Evolutionary conservation across 202 grass and related monocot species (phyloP), one percentile per base, ranked within the genome.

Genomic region (Digitaria exilis): DNA sequence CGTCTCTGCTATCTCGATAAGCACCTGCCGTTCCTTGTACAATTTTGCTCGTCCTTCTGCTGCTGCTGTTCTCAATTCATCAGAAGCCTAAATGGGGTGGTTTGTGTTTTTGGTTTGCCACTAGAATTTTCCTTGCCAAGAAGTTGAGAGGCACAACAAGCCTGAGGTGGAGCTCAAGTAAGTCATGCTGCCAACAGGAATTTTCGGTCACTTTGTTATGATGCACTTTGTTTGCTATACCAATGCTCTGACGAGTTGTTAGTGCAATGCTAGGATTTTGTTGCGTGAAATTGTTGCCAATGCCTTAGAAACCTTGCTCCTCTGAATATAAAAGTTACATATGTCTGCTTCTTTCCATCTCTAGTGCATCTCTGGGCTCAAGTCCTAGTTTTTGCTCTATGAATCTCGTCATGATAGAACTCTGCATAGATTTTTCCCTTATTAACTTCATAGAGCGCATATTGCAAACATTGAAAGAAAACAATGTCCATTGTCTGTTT

Each of bases 71-170:
- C 16, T 73, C 50, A 73, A 32, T 59, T 60, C 26, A 39, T 32
- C 2, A n/a, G 19, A 37, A 70, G 6, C 34, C 2, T 46, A 51
- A 46, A 19, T 19, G 30, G 48, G n/a, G 9, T 19, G 21, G 14
- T 69, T 55, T 37, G 2, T 54, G 15, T 79, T 22, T 37, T 80
- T 70, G 2, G 9, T 78, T 71, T 48, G 19, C 69, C n/a, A 65
- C 15, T 54, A 95, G 96, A 95, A 95, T 92, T 98, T 98, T 60
- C 96, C 92, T 89, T 98, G 96, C 76, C 96, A 98, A 90, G 96
- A 98, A 89, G 92, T 98, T 21, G 96, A 98, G 81, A 87, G 96
- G 79, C 89, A 98, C 73, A 98, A 98, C 90, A 98, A 98, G 28
- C 95, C 92, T 31, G 96, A 95, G 77, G 89, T 98, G 50, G 96